Evolutionary conservation across 129 eudicot species (phyloP).

Genomic region (Flaveria brownii): DNA sequence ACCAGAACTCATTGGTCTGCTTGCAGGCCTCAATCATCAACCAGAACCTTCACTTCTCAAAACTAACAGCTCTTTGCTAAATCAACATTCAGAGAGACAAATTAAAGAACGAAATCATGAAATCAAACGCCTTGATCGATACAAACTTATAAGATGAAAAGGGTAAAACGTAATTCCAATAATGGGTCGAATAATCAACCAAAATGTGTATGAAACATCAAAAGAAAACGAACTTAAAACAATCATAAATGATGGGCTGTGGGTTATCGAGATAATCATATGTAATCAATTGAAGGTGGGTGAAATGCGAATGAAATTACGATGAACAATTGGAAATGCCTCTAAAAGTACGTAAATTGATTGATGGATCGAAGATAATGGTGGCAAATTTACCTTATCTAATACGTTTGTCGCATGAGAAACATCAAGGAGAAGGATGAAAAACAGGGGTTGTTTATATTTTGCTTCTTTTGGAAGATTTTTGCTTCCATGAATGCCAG

Average conservation of each 20-base stretch:
- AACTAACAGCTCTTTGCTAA: constrained; percentile 22
- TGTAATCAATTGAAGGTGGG: background rate
- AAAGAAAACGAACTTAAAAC: constrained; percentile 11
- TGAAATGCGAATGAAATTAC: constrained; percentile 11
- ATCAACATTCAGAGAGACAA: constrained; percentile 17
- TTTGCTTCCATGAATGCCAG: constrained; percentile 24
- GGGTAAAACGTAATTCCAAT: constrained; percentile 2
- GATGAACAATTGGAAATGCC: constrained; percentile 23
- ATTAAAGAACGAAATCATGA: background rate
- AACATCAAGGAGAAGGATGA: constrained; percentile 22
- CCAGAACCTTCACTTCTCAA: constrained; percentile 33
- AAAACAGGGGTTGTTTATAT: constrained; percentile 11
- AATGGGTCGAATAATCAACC: background rate
- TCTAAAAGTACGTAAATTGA: background rate
- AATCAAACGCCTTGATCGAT: background rate
- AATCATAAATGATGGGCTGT: background rate
- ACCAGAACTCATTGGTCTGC: constrained; percentile 71
- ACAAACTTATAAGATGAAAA: constrained; percentile 10
- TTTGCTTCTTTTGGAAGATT: constrained; percentile 21
- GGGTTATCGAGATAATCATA: background rate
- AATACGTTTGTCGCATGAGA: constrained; percentile 26
- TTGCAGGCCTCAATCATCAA: constrained; percentile 48
- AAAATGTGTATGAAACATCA: background rate
- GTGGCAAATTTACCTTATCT: constrained; percentile 24
- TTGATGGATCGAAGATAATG: constrained; percentile 17